These are phyloP conservation scores for Nicotiana paniculata DNA, from an alignment of 257 asterid genomes.

Conservation along the genomic window DNA sequence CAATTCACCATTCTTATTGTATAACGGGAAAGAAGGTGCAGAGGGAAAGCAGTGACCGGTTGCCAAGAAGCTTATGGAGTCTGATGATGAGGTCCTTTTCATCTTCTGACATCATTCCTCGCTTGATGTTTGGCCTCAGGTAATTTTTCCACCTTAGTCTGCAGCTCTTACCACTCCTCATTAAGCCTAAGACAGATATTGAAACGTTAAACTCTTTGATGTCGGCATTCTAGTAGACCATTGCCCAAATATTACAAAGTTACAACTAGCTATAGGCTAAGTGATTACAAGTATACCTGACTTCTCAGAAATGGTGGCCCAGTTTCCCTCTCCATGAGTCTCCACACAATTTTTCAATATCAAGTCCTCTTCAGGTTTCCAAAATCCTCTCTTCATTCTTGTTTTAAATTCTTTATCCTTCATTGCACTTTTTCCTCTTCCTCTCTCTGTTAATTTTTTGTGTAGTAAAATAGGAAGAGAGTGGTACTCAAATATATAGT, in stretches of 20 bases:
- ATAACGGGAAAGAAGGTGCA: background rate
- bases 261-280: background rate
- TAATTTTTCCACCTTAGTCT: constrained; percentile 64
- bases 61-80: constrained; percentile 60
- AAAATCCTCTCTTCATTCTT: constrained; percentile 47
- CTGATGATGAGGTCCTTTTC: constrained; percentile 60
- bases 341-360: constrained; percentile 46
- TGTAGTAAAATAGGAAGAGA: background rate
- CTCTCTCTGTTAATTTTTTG: background rate
- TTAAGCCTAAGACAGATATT: constrained; percentile 30
- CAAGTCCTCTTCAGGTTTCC: constrained; percentile 64
- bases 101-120: constrained; percentile 51
- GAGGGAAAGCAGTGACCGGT: constrained; percentile 29
- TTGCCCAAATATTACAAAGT: background rate
- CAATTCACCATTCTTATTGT: background rate
- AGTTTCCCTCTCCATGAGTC: constrained; percentile 54
- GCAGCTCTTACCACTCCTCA: constrained; percentile 52
- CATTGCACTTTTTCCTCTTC: constrained; percentile 13
- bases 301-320: constrained; percentile 44
- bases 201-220: background rate
- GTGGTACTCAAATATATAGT: background rate
- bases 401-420: constrained; percentile 29
- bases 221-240: background rate
- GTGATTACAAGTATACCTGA: constrained; percentile 25
- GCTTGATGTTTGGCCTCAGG: constrained; percentile 56